These are phyloP conservation scores for Suillus alpinus DNA, from an alignment of 768 basidiomycete genomes.

Conservation along the genomic window DNA sequence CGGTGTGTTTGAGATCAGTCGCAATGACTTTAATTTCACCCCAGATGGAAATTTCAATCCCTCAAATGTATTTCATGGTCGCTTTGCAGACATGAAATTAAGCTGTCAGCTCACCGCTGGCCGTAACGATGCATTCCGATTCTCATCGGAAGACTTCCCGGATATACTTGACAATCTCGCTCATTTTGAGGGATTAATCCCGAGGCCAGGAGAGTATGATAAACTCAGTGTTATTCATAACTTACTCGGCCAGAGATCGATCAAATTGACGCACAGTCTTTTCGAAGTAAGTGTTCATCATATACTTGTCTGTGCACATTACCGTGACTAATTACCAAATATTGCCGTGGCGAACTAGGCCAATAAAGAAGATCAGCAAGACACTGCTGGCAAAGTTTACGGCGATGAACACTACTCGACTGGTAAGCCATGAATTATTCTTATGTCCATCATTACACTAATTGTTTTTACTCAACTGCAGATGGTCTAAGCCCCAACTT, in stretches of 20 bases:
- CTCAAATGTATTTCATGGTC: not conserved
- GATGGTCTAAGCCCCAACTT: not conserved
- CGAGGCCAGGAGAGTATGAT: not conserved
- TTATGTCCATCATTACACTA: not conserved
- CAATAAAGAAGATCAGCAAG: not conserved
- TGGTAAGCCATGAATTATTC: not conserved
- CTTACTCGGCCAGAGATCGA: not conserved
- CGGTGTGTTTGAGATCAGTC: slow-evolving; percentile 1
- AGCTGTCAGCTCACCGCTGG: not conserved
- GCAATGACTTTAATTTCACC: slow-evolving; percentile 5
- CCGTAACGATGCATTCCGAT: not conserved
- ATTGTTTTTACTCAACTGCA: not conserved
- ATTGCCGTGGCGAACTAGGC: too few species aligned
- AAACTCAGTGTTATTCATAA: not conserved
- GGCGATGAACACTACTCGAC: not conserved
- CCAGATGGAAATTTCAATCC: slow-evolving; percentile 2
- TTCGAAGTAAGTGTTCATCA: slow-evolving; percentile 1
- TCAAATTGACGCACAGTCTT: not conserved
- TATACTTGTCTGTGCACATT: not conserved
- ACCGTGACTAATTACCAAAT: too few species aligned
- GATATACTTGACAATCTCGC: not conserved
- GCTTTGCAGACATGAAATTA: not conserved
- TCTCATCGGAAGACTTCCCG: not conserved
- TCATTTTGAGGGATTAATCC: not conserved
- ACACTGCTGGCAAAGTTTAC: not conserved